Percentiles rank a stretch among this genome's conserved stretches.
Evolutionary conservation across 306 rosid species (phyloP).

Genomic region (Dalbergia oliveri): DNA sequence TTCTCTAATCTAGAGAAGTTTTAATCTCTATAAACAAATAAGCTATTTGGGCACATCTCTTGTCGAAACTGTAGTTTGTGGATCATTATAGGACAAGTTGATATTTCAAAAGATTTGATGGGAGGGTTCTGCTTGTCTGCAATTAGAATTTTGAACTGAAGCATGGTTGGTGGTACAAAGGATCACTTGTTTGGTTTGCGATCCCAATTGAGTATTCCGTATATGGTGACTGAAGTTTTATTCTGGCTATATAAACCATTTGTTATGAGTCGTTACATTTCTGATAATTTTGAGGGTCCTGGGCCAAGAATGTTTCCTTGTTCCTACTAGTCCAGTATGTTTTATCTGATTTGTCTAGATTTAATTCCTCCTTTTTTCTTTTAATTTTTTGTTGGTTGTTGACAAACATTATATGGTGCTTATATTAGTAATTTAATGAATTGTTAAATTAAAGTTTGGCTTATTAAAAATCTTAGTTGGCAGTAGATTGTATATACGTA

Average conservation of each 20-base stretch:
- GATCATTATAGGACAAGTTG: not conserved
- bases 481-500: not conserved
- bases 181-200: not conserved
- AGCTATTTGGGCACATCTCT: not conserved
- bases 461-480: not conserved
- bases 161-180: not conserved
- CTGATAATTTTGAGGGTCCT: not conserved
- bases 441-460: not conserved
- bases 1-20: not conserved
- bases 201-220: not conserved
- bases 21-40: not conserved
- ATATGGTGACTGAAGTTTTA: not conserved
- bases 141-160: too few species aligned
- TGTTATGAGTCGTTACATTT: not conserved
- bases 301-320: not conserved
- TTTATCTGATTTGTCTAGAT: slow-evolving; percentile 3
- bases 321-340: not conserved
- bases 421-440: not conserved
- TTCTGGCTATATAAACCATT: slow-evolving; percentile 2
- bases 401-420: not conserved
- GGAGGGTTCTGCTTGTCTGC: not conserved
- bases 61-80: not conserved
- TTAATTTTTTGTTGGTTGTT: not conserved
- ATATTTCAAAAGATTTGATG: not conserved
- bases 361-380: not conserved